phyloP scores from a whole-genome alignment of 1,139 yeast genomes.

The Yamadazyma aaseri region DNA sequence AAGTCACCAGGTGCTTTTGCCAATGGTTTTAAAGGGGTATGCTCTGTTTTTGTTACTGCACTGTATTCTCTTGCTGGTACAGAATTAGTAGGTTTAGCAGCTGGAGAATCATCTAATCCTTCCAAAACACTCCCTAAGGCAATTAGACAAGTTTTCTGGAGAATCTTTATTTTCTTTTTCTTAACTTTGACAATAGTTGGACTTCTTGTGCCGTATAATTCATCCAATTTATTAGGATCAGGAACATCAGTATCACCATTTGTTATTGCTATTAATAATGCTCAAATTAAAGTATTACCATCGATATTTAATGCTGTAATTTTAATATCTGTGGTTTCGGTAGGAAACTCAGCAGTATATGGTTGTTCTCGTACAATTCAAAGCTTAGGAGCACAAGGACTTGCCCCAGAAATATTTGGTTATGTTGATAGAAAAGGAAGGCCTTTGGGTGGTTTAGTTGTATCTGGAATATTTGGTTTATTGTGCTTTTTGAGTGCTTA shows the following conservation, averaged over 20 bases:
- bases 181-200: conserved; percentile 40
- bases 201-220: conserved; percentile 37
- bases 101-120: conserved; percentile 39
- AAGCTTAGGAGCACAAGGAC: conserved; percentile 41
- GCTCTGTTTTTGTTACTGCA: conserved; percentile 42
- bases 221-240: conserved; percentile 31
- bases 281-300: conserved; percentile 48
- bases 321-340: conserved; percentile 40
- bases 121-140: conserved; percentile 39
- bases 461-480: conserved; percentile 36
- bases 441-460: conserved; percentile 38
- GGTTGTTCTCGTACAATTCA: conserved; percentile 45
- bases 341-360: conserved; percentile 46
- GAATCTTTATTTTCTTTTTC: conserved; percentile 41
- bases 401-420: conserved; percentile 35
- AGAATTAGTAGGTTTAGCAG: conserved; percentile 50
- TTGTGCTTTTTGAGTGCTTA: conserved; percentile 43
- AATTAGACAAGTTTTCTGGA: conserved; percentile 44
- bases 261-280: conserved; percentile 55
- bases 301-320: conserved; percentile 45
- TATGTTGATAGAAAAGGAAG: conserved; percentile 43
- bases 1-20: conserved; percentile 55
- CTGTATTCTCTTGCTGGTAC: conserved; percentile 43
- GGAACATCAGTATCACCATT: conserved; percentile 48
- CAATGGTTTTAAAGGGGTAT: conserved; percentile 43